Evolutionary conservation across 1,284 basidiomycete species (phyloP), one percentile per base, ranked within the genome.

Genomic region (Trichosporon sp.): DNA sequence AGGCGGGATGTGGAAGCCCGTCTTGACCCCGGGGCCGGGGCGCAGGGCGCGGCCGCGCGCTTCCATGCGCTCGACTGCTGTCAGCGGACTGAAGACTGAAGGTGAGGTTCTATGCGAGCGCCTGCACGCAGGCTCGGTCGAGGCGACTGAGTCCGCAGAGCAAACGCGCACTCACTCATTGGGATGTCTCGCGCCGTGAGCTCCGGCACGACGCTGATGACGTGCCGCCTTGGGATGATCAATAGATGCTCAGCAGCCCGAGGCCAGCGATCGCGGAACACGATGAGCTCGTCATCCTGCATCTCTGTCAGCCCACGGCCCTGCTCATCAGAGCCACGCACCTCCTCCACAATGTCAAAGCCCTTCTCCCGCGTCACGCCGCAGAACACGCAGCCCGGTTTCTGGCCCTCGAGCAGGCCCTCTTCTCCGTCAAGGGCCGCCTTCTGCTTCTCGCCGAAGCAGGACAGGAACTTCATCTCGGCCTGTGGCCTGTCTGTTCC

Each of bases 1-100:
- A 0, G 92, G 92, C 0, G 92, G 90, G 71, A 93, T 91, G 78
- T 93, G 91, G 75, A 91, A 92, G 1, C 91, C 91, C 79, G 91
- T 85, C 70, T 89, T 91, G 65, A n/a, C 68, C 62, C 38, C 32
- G 64, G 73, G 58, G 67, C 21, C 78, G 4, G 64, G 64, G 6
- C 65, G 70, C 74, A 83, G 66, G 88, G 78, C 56, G 60, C 87
- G 78, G 2, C 89, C 91, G 38, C 91, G 86, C 6, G 76, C 76
- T 73, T 86, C 84, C 90, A 93, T 91, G 15, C 84, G 81, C 70
- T 81, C 81, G 9, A 92, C 90, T 90, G 75, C 1, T 11, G 68
- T 70, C 23, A 65, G 65, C n/a, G 18, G n/a, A n/a, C n/a, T 42
- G 38, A 2, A 42, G 21, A 7, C 6, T n/a, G n/a, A 51, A 25